Evolutionary conservation across 148 eudicot genomes (phyloP), one percentile per base, ranked within the genome.

Genomic region (Vaccinium myrtillus): DNA sequence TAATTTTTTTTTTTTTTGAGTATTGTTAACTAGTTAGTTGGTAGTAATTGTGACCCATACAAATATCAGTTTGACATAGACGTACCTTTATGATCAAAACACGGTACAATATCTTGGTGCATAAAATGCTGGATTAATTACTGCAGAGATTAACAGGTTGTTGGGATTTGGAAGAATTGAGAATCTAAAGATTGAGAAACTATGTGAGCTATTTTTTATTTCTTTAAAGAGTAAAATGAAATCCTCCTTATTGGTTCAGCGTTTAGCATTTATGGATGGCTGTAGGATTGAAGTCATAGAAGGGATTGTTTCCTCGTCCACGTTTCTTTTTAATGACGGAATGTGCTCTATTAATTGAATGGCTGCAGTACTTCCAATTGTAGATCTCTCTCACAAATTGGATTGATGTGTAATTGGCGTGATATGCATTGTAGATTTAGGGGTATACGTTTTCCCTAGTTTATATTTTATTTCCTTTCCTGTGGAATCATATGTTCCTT

Each of bases 401-500:
- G 30, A 51, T 59, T 48, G 48, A 48, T 61, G 25, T 82, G 18
- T 43, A 16, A 9, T 9, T 48, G 15, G 23, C 54, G 27, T 25
- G 56, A 50, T 25, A 43, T 55, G 21, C 82, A 32, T 80, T 21
- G 9, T 13, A 43, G 56, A 46, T 30, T 36, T 79, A 25, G 49
- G 2, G 1, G 6, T 46, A 48, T 3, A 50, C 23, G 46, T 54
- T 10, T 21, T 46, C 2, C 30, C 14, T 83, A 2, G 10, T 70
- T 46, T 39, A 32, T 51, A 15, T 69, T 80, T 39, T n/a, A 16
- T 53, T 53, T 55, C 48, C 65, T 81, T 74, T 54, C 69, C 5
- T 51, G 51, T 79, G 50, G 65, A 67, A 25, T 54, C 69, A 81
- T 67, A 59, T 58, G 25, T 56, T 74, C 48, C 43, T 74, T 67